Evolutionary conservation across 106 monocot genomes (phyloP).

Genomic region (Phalaenopsis equestris): DNA sequence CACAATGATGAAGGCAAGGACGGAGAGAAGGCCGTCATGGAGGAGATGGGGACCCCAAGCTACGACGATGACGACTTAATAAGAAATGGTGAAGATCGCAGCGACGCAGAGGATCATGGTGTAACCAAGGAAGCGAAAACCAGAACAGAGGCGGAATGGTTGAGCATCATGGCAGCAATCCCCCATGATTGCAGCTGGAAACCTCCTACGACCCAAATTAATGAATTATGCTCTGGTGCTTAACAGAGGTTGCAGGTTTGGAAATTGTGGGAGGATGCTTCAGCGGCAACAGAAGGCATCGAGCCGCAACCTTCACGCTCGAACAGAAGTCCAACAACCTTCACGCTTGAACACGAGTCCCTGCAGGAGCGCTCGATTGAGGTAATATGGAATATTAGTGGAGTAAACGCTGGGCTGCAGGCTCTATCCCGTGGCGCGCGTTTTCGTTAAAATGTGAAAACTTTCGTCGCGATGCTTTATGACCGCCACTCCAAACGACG

Average conservation of each 20-base stretch:
- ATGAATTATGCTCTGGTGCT: background rate
- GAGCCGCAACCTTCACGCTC: too few relatives aligned
- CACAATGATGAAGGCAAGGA: conserved; percentile 41
- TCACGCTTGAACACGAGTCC: too few relatives aligned
- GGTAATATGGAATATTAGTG: too few relatives aligned
- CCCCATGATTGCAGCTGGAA: conserved; percentile 4
- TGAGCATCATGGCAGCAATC: conserved; percentile 49
- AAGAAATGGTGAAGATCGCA: conserved; percentile 48
- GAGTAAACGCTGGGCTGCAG: too few relatives aligned
- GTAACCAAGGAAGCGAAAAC: conserved; percentile 64
- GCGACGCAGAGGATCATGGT: conserved; percentile 58
- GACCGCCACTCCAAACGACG: too few relatives aligned
- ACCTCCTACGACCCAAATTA: background rate
- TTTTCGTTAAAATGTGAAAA: too few relatives aligned
- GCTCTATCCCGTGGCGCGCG: too few relatives aligned
- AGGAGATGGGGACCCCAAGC: conserved; percentile 60
- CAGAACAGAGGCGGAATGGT: conserved; percentile 60
- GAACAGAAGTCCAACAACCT: too few relatives aligned
- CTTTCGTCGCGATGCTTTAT: too few relatives aligned
- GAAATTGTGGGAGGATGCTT: too few relatives aligned
- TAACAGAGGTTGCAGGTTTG: background rate
- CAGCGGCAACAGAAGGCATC: too few relatives aligned
- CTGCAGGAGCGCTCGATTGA: too few relatives aligned
- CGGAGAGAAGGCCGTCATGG: conserved; percentile 16
- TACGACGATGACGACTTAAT: conserved; percentile 71